phyloP scores from a whole-genome alignment of 148 eudicot species.

The Heliamphora exappendiculata region DNA sequence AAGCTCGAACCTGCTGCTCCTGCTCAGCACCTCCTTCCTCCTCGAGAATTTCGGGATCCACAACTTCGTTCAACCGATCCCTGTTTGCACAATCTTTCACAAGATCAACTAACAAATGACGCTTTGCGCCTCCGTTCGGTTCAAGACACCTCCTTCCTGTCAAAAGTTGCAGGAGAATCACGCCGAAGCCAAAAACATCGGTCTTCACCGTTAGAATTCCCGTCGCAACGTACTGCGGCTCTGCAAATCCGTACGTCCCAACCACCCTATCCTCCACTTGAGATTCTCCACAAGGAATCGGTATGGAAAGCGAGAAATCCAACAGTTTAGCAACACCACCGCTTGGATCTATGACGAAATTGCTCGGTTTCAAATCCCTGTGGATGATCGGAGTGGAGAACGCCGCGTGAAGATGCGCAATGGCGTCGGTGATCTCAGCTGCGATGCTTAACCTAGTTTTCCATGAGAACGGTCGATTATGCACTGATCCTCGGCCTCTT shows the following conservation, averaged over 20 bases:
- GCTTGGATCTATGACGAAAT: neutral
- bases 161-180: constrained; percentile 7
- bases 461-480: neutral
- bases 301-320: constrained; percentile 9
- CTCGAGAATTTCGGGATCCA: neutral
- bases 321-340: constrained; percentile 11
- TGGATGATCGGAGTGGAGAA: neutral
- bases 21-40: neutral
- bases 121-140: no score
- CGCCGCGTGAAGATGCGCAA: constrained; percentile 11
- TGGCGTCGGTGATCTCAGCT: neutral
- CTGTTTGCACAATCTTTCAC: no score
- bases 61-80: neutral
- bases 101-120: no score
- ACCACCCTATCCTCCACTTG: neutral
- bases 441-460: constrained; percentile 5
- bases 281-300: constrained; percentile 11
- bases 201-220: constrained; percentile 6
- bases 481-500: neutral
- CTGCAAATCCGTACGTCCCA: neutral
- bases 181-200: constrained; percentile 21
- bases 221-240: neutral
- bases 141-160: neutral
- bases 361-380: neutral
- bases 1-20: neutral